Percentiles rank a stretch among this genome's conserved stretches.
Evolutionary conservation across 1,139 yeast genomes (phyloP).

Genomic region (Candida sp.): DNA sequence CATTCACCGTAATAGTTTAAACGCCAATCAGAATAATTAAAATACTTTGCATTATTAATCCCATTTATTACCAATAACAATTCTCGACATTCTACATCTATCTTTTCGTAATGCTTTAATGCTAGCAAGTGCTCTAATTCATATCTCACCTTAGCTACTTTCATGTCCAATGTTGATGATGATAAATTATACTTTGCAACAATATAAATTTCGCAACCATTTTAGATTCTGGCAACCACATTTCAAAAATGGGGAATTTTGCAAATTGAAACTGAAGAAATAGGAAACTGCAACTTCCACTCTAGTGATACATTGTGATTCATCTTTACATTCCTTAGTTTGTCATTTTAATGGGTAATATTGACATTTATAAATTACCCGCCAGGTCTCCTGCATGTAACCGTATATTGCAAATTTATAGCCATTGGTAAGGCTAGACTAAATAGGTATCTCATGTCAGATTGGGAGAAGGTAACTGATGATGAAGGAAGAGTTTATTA

Average conservation of each 20-base stretch:
- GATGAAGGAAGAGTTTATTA: slow-evolving; percentile 71
- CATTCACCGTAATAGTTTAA: neutral
- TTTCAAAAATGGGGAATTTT: neutral
- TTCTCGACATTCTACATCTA: slow-evolving; percentile 5
- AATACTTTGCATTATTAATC: neutral
- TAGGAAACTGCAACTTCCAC: no score
- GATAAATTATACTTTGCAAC: neutral
- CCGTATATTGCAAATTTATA: neutral
- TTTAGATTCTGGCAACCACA: neutral
- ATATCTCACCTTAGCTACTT: slow-evolving; percentile 4
- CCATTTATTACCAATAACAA: slow-evolving; percentile 1
- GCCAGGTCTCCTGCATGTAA: neutral
- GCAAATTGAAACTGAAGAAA: no score
- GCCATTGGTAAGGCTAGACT: neutral
- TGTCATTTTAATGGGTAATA: no score
- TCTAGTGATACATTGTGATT: no score
- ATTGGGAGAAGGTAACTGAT: slow-evolving; percentile 67
- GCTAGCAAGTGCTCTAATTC: slow-evolving; percentile 3
- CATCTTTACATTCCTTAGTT: no score
- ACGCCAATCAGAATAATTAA: neutral
- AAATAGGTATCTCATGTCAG: slow-evolving; percentile 5
- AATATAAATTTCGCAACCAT: neutral
- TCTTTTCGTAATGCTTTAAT: slow-evolving; percentile 6
- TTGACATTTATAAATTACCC: neutral
- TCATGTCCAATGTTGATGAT: neutral